Evolutionary conservation across 371 early-diverging fungal genomes (phyloP).

Genomic region (Massospora cicadina): DNA sequence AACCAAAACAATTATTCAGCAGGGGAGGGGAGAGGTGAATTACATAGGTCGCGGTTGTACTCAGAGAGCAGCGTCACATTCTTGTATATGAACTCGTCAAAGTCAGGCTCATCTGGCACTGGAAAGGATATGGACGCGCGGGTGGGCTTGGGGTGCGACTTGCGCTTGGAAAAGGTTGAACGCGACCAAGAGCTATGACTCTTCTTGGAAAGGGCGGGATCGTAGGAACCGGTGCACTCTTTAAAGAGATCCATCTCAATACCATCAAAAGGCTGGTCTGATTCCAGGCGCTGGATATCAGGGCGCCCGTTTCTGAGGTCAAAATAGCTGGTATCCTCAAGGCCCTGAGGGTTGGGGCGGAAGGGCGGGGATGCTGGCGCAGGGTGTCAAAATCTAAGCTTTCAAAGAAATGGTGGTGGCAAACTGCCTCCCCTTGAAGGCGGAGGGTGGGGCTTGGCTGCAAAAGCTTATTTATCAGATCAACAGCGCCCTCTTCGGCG

Average conservation of each 20-base stretch:
- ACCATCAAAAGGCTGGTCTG: slow-evolving; percentile 10
- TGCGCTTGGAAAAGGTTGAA: slow-evolving; percentile 10
- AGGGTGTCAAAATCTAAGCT: slow-evolving; percentile 52
- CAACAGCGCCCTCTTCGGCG: slow-evolving; percentile 32
- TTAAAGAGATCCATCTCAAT: slow-evolving; percentile 4
- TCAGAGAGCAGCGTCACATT: slow-evolving; percentile 25
- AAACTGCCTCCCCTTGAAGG: slow-evolving; percentile 44
- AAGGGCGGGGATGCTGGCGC: slow-evolving; percentile 47
- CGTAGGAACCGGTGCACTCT: neutral
- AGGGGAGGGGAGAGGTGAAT: neutral
- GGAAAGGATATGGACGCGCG: neutral
- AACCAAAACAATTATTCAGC: neutral
- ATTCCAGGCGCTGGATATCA: slow-evolving; percentile 25
- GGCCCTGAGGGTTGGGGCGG: slow-evolving; percentile 48
- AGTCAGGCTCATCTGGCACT: slow-evolving; percentile 22
- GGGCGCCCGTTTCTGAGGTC: slow-evolving; percentile 36
- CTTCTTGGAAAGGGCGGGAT: neutral
- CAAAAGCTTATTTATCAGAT: slow-evolving; percentile 48
- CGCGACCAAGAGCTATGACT: neutral
- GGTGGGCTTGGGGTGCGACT: slow-evolving; percentile 11
- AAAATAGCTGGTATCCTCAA: slow-evolving; percentile 66
- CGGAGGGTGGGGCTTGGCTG: slow-evolving; percentile 42
- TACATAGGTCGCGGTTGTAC: slow-evolving; percentile 16
- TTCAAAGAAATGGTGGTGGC: slow-evolving; percentile 54
- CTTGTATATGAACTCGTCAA: slow-evolving; percentile 36